phyloP scores from a whole-genome alignment of 805 yeast species.

The Ogataea methanolica region DNA sequence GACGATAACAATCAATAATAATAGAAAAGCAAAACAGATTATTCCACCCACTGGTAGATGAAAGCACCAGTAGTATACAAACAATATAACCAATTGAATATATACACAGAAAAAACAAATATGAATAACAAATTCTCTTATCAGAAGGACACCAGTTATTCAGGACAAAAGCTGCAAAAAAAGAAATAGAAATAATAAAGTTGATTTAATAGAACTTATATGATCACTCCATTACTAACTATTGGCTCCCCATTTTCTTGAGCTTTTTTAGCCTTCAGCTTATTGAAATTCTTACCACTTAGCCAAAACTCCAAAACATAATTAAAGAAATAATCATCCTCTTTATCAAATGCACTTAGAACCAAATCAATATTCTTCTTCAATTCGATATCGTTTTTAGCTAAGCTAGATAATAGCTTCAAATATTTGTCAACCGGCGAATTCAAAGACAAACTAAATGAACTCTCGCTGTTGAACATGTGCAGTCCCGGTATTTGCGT shows the following conservation, averaged over 20 bases:
- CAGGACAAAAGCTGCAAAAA: too few relatives aligned
- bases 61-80: neutral
- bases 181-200: neutral
- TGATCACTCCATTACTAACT: neutral
- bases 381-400: slow-evolving; percentile 30
- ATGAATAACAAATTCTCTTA: neutral
- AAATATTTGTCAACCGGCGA: slow-evolving; percentile 26
- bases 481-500: slow-evolving; percentile 15
- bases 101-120: neutral
- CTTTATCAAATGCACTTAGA: slow-evolving; percentile 27
- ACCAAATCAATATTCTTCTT: slow-evolving; percentile 23
- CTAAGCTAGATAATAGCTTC: slow-evolving; percentile 23
- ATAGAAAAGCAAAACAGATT: neutral
- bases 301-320: slow-evolving; percentile 32
- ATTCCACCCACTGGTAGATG: neutral
- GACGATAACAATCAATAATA: neutral
- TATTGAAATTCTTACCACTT: slow-evolving; percentile 27
- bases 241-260: slow-evolving; percentile 4
- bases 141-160: too few relatives aligned
- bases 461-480: slow-evolving; percentile 9
- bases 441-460: slow-evolving; percentile 9
- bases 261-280: slow-evolving; percentile 21
- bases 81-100: neutral
- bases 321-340: slow-evolving; percentile 30
- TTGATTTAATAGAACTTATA: neutral